A percentile compares a stretch with the other conserved stretches of the same genome.
These are phyloP conservation scores for Byssochlamys sp. DNA, from an alignment of 2,329 filamentous ascomycete species.

Conservation along the genomic window DNA sequence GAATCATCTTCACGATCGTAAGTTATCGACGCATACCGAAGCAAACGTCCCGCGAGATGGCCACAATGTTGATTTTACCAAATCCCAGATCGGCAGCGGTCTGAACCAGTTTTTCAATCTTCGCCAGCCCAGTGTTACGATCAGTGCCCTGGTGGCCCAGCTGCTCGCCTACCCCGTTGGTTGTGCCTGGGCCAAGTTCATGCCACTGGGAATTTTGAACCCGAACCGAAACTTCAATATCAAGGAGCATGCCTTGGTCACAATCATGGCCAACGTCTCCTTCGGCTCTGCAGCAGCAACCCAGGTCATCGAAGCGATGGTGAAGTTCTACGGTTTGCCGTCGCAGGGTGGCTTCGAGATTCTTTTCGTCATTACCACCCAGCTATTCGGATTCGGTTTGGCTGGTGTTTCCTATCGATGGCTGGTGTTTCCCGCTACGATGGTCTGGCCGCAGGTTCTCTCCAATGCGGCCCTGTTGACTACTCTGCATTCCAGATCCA, in stretches of 20 bases:
- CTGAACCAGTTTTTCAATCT: conserved; percentile 32
- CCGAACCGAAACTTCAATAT: conserved; percentile 33
- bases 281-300: conserved; percentile 36
- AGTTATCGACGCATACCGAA: conserved; percentile 4
- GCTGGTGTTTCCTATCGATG: conserved; percentile 52
- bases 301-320: conserved; percentile 28
- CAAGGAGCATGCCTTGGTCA: conserved; percentile 36
- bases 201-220: conserved; percentile 33
- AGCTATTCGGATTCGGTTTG: conserved; percentile 55
- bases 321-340: conserved; percentile 47
- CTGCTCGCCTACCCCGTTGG: conserved; percentile 39
- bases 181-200: conserved; percentile 29
- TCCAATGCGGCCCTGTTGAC: conserved; percentile 41
- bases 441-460: conserved; percentile 55
- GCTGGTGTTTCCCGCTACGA: conserved; percentile 50
- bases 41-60: neutral
- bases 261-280: conserved; percentile 40
- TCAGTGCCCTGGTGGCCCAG: conserved; percentile 31
- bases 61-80: neutral
- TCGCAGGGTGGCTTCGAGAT: conserved; percentile 53
- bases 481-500: conserved; percentile 25
- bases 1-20: conserved; percentile 29
- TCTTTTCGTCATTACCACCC: conserved; percentile 51
- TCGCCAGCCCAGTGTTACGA: conserved; percentile 30
- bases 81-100: conserved; percentile 23